Conservation (phyloP, 2,329 filamentous ascomycete species). For the Colletotrichum sp. region DNA sequence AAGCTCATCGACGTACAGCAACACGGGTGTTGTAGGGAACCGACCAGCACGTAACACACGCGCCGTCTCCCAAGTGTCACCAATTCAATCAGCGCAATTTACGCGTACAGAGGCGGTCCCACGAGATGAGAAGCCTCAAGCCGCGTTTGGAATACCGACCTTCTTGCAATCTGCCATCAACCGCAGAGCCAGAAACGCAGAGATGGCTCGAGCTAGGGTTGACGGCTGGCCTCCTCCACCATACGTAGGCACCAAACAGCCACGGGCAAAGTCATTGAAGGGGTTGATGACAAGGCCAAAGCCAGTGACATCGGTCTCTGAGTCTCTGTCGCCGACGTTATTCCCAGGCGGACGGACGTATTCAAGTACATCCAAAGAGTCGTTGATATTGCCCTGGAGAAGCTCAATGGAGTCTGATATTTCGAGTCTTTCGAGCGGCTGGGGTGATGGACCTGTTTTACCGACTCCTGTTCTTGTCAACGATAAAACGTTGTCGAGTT, state of each 20-base stretch:
- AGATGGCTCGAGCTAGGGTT: neutral
- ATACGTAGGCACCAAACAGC: neutral
- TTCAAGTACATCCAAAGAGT: neutral
- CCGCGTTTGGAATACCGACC: neutral
- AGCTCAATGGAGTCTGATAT: neutral
- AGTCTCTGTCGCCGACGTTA: neutral
- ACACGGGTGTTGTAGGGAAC: neutral
- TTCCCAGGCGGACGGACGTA: neutral
- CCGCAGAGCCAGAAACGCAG: neutral
- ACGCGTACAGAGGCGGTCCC: neutral
- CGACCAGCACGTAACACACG: neutral
- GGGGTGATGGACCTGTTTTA: neutral
- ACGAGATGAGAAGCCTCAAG: neutral
- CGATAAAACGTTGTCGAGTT: too few species aligned
- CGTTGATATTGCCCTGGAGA: neutral
- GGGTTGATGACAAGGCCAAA: neutral
- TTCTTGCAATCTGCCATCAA: neutral
- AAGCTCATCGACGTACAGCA: neutral
- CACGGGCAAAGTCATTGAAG: neutral
- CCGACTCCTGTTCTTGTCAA: neutral
- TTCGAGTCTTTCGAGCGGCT: conserved; percentile 1
- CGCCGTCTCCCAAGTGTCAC: neutral
- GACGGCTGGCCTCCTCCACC: neutral
- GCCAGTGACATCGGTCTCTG: neutral
- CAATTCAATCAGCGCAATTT: neutral